Conservation (phyloP, 2,329 filamentous ascomycete species). For the Pseudocercospora cruenta region DNA sequence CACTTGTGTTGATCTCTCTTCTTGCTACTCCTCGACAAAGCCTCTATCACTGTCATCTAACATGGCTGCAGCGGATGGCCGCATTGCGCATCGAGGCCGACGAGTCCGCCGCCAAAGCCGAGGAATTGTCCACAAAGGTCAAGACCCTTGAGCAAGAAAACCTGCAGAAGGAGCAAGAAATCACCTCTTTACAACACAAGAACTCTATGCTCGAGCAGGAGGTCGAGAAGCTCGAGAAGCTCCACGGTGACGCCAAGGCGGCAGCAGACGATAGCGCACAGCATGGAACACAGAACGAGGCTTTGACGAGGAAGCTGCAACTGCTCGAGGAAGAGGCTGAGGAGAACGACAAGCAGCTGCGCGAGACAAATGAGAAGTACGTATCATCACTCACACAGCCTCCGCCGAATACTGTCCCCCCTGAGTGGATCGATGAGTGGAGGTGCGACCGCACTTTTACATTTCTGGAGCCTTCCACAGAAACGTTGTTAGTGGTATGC, state of each 20-base stretch:
- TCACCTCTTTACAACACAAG: slow-evolving; percentile 94
- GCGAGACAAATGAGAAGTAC: slow-evolving; percentile 98
- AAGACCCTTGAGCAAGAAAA: slow-evolving; percentile 94
- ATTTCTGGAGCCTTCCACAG: background rate
- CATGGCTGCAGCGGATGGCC: slow-evolving; percentile 77
- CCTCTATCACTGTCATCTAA: slow-evolving; percentile 21
- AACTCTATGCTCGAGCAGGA: slow-evolving; percentile 87
- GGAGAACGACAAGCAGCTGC: slow-evolving; percentile 91
- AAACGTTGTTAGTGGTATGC: background rate
- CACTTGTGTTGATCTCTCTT: background rate
- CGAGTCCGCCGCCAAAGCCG: slow-evolving; percentile 75
- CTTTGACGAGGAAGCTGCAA: slow-evolving; percentile 87
- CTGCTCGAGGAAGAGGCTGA: slow-evolving; percentile 98
- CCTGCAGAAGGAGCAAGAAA: slow-evolving; percentile 95
- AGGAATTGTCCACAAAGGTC: slow-evolving; percentile 85
- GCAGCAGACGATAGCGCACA: slow-evolving; percentile 78
- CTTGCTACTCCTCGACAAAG: background rate
- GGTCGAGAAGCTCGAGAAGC: slow-evolving; percentile 86
- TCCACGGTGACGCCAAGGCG: slow-evolving; percentile 85
- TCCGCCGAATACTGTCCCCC: slow-evolving; percentile 11
- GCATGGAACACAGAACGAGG: slow-evolving; percentile 88
- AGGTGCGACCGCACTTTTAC: slow-evolving; percentile 3
- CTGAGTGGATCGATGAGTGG: slow-evolving; percentile 21
- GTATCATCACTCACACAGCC: slow-evolving; percentile 42
- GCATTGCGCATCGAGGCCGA: slow-evolving; percentile 92